Conservation (phyloP, 2,329 filamentous ascomycete species). For the Ophiostoma pallidulum region DNA sequence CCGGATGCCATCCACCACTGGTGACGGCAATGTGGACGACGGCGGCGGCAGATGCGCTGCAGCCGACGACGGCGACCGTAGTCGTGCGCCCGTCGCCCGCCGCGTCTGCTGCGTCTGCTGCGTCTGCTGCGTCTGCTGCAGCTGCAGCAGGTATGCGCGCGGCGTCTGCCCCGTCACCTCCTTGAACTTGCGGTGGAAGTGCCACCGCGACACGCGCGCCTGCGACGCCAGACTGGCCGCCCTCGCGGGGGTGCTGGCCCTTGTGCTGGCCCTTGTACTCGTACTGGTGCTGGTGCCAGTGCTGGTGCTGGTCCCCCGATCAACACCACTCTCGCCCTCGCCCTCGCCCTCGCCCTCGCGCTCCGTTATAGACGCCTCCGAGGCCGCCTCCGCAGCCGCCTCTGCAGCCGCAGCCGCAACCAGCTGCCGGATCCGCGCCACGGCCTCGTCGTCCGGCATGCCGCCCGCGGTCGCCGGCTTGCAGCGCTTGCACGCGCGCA, state of each 20-base stretch:
- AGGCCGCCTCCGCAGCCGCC: constrained; percentile 13
- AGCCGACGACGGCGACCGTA: too few relatives aligned
- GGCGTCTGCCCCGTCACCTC: constrained; percentile 42
- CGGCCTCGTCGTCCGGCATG: constrained; percentile 35
- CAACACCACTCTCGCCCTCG: too few relatives aligned
- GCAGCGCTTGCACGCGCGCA: constrained; percentile 50
- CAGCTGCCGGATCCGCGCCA: constrained; percentile 29
- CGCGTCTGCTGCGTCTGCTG: neutral
- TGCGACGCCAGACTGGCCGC: constrained; percentile 32
- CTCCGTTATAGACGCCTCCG: too few relatives aligned
- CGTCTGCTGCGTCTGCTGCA: neutral
- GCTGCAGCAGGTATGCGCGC: constrained; percentile 22
- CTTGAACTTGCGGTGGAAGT: constrained; percentile 52
- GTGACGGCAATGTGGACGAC: too few relatives aligned
- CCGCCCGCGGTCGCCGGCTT: constrained; percentile 30
- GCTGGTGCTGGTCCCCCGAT: too few relatives aligned
- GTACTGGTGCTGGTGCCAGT: too few relatives aligned
- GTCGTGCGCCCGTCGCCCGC: too few relatives aligned
- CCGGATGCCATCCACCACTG: too few relatives aligned
- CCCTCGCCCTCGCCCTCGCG: too few relatives aligned
- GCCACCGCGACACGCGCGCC: constrained; percentile 45
- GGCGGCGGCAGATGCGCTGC: too few relatives aligned
- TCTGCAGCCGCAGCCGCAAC: constrained; percentile 21
- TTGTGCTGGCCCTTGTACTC: too few relatives aligned
- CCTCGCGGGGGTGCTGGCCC: constrained; percentile 11